phyloP scores from a whole-genome alignment of 2,329 filamentous ascomycete genomes.

The Ascocoryne sarcoides region DNA sequence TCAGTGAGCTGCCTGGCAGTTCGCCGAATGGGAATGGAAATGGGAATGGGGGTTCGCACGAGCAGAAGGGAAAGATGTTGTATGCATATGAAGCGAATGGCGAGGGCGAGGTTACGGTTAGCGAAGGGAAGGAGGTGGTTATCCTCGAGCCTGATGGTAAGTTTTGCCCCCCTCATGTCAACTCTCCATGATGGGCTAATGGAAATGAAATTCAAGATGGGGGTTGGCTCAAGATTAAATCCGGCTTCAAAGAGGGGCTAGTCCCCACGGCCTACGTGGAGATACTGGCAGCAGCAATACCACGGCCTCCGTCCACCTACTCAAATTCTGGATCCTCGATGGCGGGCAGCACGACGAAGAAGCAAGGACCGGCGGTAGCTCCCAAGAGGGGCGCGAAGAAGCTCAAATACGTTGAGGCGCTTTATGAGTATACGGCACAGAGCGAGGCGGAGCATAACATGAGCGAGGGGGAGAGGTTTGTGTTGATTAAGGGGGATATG shows the following conservation, averaged over 20 bases:
- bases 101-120: constrained; percentile 71
- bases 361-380: constrained; percentile 57
- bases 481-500: constrained; percentile 76
- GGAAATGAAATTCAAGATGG: constrained; percentile 75
- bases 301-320: constrained; percentile 63
- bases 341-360: constrained; percentile 38
- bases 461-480: constrained; percentile 82
- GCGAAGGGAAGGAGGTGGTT: constrained; percentile 68
- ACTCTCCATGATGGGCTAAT: too few relatives aligned
- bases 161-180: constrained; percentile 29
- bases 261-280: constrained; percentile 86
- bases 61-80: constrained; percentile 77
- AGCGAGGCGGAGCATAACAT: constrained; percentile 85
- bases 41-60: constrained; percentile 28
- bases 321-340: constrained; percentile 70
- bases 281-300: constrained; percentile 37
- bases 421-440: constrained; percentile 86
- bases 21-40: constrained; percentile 33
- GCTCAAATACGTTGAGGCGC: constrained; percentile 80
- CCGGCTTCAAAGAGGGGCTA: constrained; percentile 68
- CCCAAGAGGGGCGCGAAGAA: constrained; percentile 89
- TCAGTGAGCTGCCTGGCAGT: constrained; percentile 55
- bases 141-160: constrained; percentile 84
- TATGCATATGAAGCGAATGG: constrained; percentile 77
- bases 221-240: constrained; percentile 82